Conservation (phyloP, 2,329 filamentous ascomycete species). For the Cordyceps farinosa region DNA sequence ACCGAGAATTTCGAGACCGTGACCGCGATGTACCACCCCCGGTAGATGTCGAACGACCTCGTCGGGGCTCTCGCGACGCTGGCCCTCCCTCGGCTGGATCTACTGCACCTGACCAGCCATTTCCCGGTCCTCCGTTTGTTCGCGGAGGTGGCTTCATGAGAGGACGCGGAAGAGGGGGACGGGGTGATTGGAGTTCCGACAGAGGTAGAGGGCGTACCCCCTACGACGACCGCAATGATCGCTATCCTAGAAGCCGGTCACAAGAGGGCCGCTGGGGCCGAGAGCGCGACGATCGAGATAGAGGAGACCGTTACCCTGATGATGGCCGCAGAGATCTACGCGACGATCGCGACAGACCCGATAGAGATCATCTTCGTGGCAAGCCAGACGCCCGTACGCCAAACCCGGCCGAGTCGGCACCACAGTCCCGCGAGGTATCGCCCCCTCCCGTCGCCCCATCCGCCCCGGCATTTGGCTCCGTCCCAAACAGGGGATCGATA, state of each 20-base stretch:
- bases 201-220: conserved; percentile 55
- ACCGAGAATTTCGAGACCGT: conserved; percentile 62
- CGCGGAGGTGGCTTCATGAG: conserved; percentile 54
- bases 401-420: conserved; percentile 44
- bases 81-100: conserved; percentile 68
- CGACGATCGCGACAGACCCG: conserved; percentile 45
- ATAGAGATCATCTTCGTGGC: conserved; percentile 45
- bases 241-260: conserved; percentile 63
- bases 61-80: conserved; percentile 66
- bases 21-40: conserved; percentile 56
- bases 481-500: conserved; percentile 44
- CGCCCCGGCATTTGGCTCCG: conserved; percentile 55
- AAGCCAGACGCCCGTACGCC: conserved; percentile 49
- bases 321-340: conserved; percentile 43
- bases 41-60: conserved; percentile 63
- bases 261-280: conserved; percentile 59
- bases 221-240: conserved; percentile 58
- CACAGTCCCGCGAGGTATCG: conserved; percentile 49
- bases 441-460: conserved; percentile 56
- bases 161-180: conserved; percentile 49
- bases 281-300: conserved; percentile 54
- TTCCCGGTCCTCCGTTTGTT: conserved; percentile 48
- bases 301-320: conserved; percentile 41
- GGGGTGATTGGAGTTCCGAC: conserved; percentile 39
- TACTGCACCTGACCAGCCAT: conserved; percentile 63